Evolutionary conservation across 257 asterid genomes (phyloP).

Genomic region (Knoxia roxburghii): DNA sequence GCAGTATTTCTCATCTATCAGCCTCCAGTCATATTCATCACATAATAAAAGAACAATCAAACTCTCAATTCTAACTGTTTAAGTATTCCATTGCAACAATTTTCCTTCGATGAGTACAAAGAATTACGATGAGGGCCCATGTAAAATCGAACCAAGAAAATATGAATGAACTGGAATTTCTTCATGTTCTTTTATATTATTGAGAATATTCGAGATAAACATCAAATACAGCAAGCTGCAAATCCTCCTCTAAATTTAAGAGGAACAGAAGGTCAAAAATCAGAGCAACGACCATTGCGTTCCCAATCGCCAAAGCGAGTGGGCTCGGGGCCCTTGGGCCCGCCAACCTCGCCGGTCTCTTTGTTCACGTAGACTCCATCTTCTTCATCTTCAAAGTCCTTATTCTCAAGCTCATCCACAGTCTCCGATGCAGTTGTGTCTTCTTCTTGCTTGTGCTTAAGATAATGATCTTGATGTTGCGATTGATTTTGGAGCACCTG

Average conservation of each 20-base stretch:
- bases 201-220: no score
- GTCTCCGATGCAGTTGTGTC: slow-evolving; percentile 15
- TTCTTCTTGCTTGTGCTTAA: slow-evolving; percentile 2
- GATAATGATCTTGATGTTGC: slow-evolving; percentile 21
- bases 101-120: no score
- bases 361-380: slow-evolving; percentile 32
- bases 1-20: no score
- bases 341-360: slow-evolving; percentile 67
- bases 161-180: no score
- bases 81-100: no score
- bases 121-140: no score
- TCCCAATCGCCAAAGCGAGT: slow-evolving; percentile 96
- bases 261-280: slow-evolving; percentile 41
- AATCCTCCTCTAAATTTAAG: not conserved
- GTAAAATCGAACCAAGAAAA: no score
- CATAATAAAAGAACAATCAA: no score
- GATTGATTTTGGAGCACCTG: slow-evolving; percentile 34
- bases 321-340: slow-evolving; percentile 90
- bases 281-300: slow-evolving; percentile 75
- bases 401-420: slow-evolving; percentile 19
- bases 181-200: no score
- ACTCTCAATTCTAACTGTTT: no score
- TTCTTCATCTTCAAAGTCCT: slow-evolving; percentile 21
- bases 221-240: not conserved
- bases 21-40: no score